Evolutionary conservation across 192 early-diverging fungal genomes (phyloP), one percentile per base, ranked within the genome.

Genomic region (Backusella circina): DNA sequence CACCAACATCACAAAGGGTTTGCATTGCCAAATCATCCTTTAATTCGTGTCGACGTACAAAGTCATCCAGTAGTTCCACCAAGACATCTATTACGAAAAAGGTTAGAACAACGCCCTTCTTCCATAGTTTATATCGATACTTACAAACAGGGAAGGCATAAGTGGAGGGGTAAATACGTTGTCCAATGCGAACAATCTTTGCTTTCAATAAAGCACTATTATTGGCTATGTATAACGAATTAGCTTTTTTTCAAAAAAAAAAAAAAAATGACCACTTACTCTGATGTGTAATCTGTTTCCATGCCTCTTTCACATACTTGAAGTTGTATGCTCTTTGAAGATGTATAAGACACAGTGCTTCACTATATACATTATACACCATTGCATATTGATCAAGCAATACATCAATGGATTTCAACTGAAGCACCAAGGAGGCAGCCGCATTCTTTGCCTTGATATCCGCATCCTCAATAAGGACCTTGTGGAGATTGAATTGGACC

Each of bases 81-180:
- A 61, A 61, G 54, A 61, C 26, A 61, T 61, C 54, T 61, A 61
- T 28, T 23, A 54, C 10, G 2, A 54, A 47, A 15, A 47, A 47
- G 44, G 50, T 41, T 41, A 51, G 16, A 47, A 47, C n/a, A 1
- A n/a, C 15, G 12, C 3, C 8, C n/a, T 23, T 21, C 2, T 0
- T 51, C n/a, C 8, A 1, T 51, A 18, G 18, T 8, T 51, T 26
- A 9, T 21, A 28, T 39, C 33, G n/a, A n/a, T 38, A 70, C 69
- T 70, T 70, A 70, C 69, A 70, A 35, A 70, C 69, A 31, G 69
- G 69, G 26, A 70, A 70, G 1, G 69, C 21, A 30, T 26, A 39
- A 33, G 28, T 41, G 5, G 69, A 70, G 13, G 69, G 69, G 39
- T 70, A 70, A 47, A 70, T 15, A 31, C 13, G 23, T 30, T 41